phyloP scores from a whole-genome alignment of 768 basidiomycete genomes.

The Naganishia antarctica region DNA sequence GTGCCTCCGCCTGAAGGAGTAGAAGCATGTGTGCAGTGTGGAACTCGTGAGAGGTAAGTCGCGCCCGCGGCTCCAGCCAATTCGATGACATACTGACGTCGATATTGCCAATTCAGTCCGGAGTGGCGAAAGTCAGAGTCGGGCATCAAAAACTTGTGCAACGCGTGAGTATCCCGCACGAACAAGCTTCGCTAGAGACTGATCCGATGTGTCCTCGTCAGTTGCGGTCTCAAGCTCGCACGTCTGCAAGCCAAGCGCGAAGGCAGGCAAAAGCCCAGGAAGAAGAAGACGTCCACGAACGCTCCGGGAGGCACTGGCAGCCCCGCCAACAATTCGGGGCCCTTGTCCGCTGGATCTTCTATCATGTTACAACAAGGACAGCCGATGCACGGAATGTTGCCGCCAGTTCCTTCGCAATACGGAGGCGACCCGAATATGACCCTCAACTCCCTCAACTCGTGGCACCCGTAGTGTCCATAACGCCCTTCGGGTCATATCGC shows the following conservation, averaged over 20 bases:
- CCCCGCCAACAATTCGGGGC: slow-evolving; percentile 1
- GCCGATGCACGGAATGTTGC: slow-evolving; percentile 16
- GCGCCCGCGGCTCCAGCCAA: neutral
- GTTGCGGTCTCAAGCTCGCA: slow-evolving; percentile 44
- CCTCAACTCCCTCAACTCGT: slow-evolving; percentile 16
- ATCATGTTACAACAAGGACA: neutral
- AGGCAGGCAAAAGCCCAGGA: slow-evolving; percentile 45
- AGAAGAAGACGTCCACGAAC: slow-evolving; percentile 27
- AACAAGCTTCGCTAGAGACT: slow-evolving; percentile 20
- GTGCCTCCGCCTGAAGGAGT: slow-evolving; percentile 43
- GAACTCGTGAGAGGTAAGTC: slow-evolving; percentile 33
- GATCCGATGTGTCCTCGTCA: no score
- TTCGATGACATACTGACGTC: neutral
- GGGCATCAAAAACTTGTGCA: slow-evolving; percentile 48
- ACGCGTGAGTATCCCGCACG: slow-evolving; percentile 42
- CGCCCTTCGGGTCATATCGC: no score
- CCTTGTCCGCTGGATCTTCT: slow-evolving; percentile 2
- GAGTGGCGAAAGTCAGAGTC: slow-evolving; percentile 46
- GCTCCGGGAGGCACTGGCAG: slow-evolving; percentile 1
- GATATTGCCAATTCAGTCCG: slow-evolving; percentile 25
- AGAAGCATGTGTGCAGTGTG: slow-evolving; percentile 42
- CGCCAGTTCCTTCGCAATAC: neutral
- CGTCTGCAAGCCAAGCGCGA: slow-evolving; percentile 46
- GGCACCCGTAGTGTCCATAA: slow-evolving; percentile 13
- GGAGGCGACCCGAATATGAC: slow-evolving; percentile 18